Base-by-base conservation (phyloP, 768 basidiomycete species). In the Cyathus striatus region DNA sequence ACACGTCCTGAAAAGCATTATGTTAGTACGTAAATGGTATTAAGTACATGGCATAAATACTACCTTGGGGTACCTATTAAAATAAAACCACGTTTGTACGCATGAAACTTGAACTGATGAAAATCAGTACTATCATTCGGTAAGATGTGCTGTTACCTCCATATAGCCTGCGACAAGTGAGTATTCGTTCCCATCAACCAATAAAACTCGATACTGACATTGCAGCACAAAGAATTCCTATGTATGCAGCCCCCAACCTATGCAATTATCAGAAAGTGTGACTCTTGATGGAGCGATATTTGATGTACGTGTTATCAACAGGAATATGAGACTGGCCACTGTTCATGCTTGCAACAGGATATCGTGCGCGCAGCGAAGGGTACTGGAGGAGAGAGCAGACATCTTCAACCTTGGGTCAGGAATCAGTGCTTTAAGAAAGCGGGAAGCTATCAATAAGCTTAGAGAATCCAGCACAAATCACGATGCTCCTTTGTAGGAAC, bases 71-170 rank as follows among this genome's bases (percentile, higher is more conserved):
- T 77, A 79, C 41, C 70, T 66, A 43, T 65, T 59, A 52, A 73
- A 79, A 45, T 78, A 79, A 52, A 72, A 78, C 68, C 71, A 74
- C 1, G 76, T 71, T 53, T 79, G 77, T 23, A 76, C 69, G 48
- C 73, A 76, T 2, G 78, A 76, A 6, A 79, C 78, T 79, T 42
- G 17, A 23, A 23, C 23, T 27, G 6, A 14, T 45, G n/a, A n/a
- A n/a, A n/a, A n/a, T n/a, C n/a, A n/a, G n/a, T n/a, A n/a, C n/a
- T n/a, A n/a, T n/a, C n/a, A n/a, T n/a, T n/a, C n/a, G n/a, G n/a
- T n/a, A n/a, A n/a, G n/a, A n/a, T n/a, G n/a, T n/a, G n/a, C n/a
- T n/a, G 53, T n/a, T 63, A 75, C 77, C 75, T 62, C 77, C 77
- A 44, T 77, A 79, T 41, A 79, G 53, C 43, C 74, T 77, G 45